phyloP scores from a whole-genome alignment of 352 stramenopile species.

The Globisporangium okanoganense region DNA sequence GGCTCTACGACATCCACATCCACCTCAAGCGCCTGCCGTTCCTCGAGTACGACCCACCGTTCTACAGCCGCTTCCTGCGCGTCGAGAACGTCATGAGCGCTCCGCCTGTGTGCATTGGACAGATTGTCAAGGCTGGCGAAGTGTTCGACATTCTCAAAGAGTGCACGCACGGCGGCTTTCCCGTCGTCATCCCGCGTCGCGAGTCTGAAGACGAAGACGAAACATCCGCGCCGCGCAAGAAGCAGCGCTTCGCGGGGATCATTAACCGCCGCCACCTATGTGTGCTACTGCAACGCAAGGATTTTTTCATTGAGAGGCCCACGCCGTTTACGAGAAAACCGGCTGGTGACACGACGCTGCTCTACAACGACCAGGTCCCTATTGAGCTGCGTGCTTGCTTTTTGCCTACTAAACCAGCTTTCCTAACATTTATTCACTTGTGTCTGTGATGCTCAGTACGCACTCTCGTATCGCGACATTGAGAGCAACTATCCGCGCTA shows the following conservation, averaged over 20 bases:
- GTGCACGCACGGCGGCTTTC: constrained; percentile 71
- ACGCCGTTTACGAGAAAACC: constrained; percentile 54
- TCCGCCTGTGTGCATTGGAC: constrained; percentile 62
- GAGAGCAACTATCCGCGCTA: constrained; percentile 81
- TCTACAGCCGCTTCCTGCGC: constrained; percentile 60
- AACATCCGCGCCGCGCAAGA: constrained; percentile 18
- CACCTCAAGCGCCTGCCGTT: constrained; percentile 84
- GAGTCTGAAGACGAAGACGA: constrained; percentile 28
- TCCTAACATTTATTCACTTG: not conserved
- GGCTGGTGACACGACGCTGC: constrained; percentile 69
- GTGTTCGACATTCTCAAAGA: constrained; percentile 75
- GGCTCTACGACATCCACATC: constrained; percentile 99
- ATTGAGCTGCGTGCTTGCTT: not conserved
- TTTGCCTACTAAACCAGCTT: not conserved
- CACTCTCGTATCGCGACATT: constrained; percentile 78
- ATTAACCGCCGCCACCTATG: constrained; percentile 83
- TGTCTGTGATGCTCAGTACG: not conserved
- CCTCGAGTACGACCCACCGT: constrained; percentile 70
- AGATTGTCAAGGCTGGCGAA: constrained; percentile 75
- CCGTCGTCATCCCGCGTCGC: constrained; percentile 55
- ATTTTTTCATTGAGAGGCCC: constrained; percentile 64
- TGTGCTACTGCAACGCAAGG: constrained; percentile 60
- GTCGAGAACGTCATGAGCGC: constrained; percentile 94
- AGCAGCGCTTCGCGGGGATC: constrained; percentile 74
- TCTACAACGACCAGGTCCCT: constrained; percentile 76